phyloP scores from a whole-genome alignment of 139 green algal species.

The Tetraselmis chui region DNA sequence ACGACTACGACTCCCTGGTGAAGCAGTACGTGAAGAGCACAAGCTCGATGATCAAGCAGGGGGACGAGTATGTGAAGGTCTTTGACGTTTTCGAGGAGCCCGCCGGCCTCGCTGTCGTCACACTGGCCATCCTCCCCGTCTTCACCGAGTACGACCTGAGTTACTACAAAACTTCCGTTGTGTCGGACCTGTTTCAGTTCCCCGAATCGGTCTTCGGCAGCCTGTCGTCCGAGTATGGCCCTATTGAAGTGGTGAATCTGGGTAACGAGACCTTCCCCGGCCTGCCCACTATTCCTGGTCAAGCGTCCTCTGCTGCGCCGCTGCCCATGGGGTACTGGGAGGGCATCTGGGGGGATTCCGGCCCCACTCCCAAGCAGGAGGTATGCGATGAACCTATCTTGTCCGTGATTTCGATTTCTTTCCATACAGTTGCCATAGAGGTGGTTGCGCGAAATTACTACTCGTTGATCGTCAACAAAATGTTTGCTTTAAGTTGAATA shows the following conservation, averaged over 20 bases:
- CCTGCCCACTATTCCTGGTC: background rate
- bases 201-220: background rate
- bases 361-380: background rate
- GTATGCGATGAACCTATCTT: no score
- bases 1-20: background rate
- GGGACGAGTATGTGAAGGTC: background rate
- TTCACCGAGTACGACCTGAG: background rate
- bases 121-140: background rate
- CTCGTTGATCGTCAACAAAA: no score
- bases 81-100: background rate
- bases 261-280: background rate
- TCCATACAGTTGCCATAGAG: no score
- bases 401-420: no score
- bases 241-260: background rate
- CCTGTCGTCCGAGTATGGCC: background rate
- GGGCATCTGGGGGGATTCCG: background rate
- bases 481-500: no score
- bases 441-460: no score
- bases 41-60: background rate
- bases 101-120: background rate
- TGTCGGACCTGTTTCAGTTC: background rate
- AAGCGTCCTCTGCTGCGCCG: background rate
- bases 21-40: background rate
- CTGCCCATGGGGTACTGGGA: background rate
- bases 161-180: background rate